Conservation (phyloP, 2,329 filamentous ascomycete species). For the Xylariomycetidae sp. region DNA sequence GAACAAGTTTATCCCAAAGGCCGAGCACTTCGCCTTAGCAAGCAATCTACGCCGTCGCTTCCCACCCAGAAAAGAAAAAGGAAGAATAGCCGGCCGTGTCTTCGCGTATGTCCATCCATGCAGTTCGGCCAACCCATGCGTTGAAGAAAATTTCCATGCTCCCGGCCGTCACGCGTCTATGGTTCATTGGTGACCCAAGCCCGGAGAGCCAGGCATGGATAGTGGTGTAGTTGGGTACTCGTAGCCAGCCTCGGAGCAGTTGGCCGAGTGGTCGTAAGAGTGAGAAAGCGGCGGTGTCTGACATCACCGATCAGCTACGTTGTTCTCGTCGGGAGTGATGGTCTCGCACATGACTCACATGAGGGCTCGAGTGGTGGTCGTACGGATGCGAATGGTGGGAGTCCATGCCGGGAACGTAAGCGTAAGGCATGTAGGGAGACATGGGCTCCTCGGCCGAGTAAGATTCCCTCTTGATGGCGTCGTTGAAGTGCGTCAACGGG, state of each 20-base stretch:
- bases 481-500: conserved; percentile 57
- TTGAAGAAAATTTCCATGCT: conserved; percentile 4
- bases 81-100: background rate
- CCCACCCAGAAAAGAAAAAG: background rate
- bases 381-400: conserved; percentile 56
- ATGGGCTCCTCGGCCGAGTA: conserved; percentile 53
- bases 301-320: conserved; percentile 43
- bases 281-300: conserved; percentile 75
- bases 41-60: too few relatives aligned
- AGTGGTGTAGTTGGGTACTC: conserved; percentile 65
- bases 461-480: conserved; percentile 61
- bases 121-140: too few relatives aligned
- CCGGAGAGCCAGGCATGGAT: conserved; percentile 66
- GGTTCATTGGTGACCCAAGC: conserved; percentile 28
- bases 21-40: too few relatives aligned
- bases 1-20: too few relatives aligned
- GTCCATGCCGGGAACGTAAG: conserved; percentile 59
- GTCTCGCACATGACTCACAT: conserved; percentile 63
- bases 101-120: too few relatives aligned
- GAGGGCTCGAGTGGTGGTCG: conserved; percentile 61
- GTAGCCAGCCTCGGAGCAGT: conserved; percentile 55
- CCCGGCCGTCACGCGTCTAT: conserved; percentile 4
- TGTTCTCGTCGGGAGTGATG: conserved; percentile 34
- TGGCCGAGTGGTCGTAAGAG: conserved; percentile 62
- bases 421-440: conserved; percentile 62